Base-by-base conservation (phyloP, 768 basidiomycete genomes). In the Tricholoma matsutake region DNA sequence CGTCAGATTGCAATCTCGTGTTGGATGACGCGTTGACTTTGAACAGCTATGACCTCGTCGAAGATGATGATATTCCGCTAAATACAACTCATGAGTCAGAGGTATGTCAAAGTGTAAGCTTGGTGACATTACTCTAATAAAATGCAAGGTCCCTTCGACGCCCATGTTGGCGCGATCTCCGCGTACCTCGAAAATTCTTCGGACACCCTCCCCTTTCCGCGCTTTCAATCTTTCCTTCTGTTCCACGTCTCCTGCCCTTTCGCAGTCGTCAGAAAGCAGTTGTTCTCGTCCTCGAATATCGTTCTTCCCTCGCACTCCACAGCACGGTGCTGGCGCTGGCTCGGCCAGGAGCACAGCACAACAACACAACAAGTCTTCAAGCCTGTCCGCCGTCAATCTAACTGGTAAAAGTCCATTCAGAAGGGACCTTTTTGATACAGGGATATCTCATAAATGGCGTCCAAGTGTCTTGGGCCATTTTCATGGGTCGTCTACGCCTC, bases 401-500 rank as follows among this genome's bases (percentile, higher is more conserved):
- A 43, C 62, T 31, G 63, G 51, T 52, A 57, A 39, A 29, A 58
- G 34, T 32, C 34, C 55, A 29, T 37, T 25, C 18, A 18, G 18
- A 18, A 34, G 37, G 47, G 67, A 59, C 16, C 47, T 41, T 61
- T 60, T 49, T 37, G 65, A 52, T 39, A 60, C 65, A n/a, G 60
- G 67, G 25, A 54, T 70, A 1, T 67, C 76, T 10, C 77, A 82
- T 54, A 82, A 75, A 72, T 86, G 83, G 83, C 79, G 86, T n/a
- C 86, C 88, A 10, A 85, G 81, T 63, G 82, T 90, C 22, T 71
- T 88, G 22, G 85, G 83, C 6, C 84, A 89, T 64, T 89, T 89
- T 67, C 75, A 81, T 29, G 79, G 82, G 58, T 66, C 79, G 56
- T 79, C 83, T 55, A 69, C 75, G 31, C 75, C 81, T 45, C 81